Evolutionary conservation across 2,329 filamentous ascomycete species (phyloP), one percentile per base, ranked within the genome.

Genomic region (Penicillium sp.): DNA sequence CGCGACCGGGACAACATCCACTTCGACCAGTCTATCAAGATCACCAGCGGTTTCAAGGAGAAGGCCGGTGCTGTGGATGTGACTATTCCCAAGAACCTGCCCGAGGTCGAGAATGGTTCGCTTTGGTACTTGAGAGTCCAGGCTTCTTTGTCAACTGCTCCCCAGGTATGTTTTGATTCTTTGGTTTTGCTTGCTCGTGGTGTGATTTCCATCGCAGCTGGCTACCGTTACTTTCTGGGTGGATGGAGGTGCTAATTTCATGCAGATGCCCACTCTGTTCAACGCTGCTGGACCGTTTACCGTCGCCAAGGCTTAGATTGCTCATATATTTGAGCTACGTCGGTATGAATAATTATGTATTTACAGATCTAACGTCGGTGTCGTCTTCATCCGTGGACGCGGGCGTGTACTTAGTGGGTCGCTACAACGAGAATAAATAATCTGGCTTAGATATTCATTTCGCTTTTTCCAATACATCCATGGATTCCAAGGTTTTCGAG

Each of bases 71-170:
- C 38, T 11, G 58, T 69, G 11, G 58, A 61, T 44, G 57, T 70
- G 3, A 61, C 61, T 11, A 63, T 71, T 9, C 69, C 68, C 0
- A 50, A 51, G 32, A 32, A 67, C 44, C 27, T 70, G 43, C 67
- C 67, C 1, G 42, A 56, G 8, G 68, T 69, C 3, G 38, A 59
- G 3, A 62, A 71, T 58, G 61, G 60, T 2, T 58, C 57, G 4
- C 56, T 67, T 38, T 71, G 69, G 68, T 71, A 71, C 52, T 43
- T 71, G 54, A 58, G 69, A 29, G 13, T 70, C 34, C 44, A 44
- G 6, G 69, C 63, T 29, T n/a, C 39, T 14, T 50, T 71, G 32
- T 40, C 54, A 1, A 60, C 56, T 16, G 68, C 68, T 1, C 68
- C 68, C 9, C 68, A 70, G 65, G 67, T 69, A 55, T 36, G 67